Conservation (phyloP, 805 yeast species). For the Schizosaccharomyces cryophilus region DNA sequence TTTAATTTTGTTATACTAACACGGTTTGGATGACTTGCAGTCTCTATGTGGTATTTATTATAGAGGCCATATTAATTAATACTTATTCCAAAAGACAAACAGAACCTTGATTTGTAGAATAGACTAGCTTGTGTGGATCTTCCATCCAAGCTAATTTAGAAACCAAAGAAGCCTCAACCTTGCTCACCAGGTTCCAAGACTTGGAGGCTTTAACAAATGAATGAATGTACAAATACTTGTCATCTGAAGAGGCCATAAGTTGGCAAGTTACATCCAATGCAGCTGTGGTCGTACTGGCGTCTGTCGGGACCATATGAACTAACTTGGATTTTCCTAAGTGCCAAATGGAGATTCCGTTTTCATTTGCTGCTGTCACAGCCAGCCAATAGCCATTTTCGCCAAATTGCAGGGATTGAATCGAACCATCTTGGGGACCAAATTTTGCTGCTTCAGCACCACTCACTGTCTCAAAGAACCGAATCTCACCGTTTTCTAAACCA, state of each 20-base stretch:
- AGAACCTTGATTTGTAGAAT: not conserved
- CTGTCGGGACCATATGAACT: not conserved
- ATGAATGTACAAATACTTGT: not conserved
- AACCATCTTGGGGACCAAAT: not conserved
- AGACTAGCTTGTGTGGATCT: not conserved
- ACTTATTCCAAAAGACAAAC: not conserved
- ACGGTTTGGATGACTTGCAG: not conserved
- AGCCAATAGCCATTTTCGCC: slow-evolving; percentile 3
- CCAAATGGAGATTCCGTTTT: not conserved
- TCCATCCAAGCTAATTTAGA: not conserved
- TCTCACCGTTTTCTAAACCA: not conserved
- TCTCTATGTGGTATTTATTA: not conserved
- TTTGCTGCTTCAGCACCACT: not conserved
- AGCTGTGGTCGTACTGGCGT: not conserved
- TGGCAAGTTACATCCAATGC: not conserved
- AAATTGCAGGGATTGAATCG: not conserved
- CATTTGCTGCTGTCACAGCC: not conserved
- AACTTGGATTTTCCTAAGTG: not conserved
- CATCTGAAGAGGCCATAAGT: not conserved
- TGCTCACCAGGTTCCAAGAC: not conserved
- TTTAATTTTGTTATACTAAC: not conserved
- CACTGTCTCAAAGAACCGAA: not conserved
- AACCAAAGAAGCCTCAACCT: not conserved
- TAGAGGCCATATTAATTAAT: not conserved
- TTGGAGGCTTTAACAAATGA: not conserved